Evolutionary conservation across 495 filamentous ascomycete genomes (phyloP), one percentile per base, ranked within the genome.

Genomic region (Opeltia flavorubescens): DNA sequence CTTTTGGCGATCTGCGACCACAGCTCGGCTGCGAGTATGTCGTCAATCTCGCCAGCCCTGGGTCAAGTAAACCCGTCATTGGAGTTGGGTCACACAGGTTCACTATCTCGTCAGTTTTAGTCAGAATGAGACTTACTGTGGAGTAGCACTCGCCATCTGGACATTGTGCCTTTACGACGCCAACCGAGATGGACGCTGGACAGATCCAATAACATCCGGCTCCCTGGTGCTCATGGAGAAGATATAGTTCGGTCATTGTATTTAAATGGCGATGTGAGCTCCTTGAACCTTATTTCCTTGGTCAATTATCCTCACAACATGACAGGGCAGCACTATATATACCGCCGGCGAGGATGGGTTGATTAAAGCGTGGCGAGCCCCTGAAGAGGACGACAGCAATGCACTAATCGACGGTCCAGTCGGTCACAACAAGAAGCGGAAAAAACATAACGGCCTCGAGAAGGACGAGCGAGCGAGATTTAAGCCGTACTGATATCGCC

Each of bases 161-260:
- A 83, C 62, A 54, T 89, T 47, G 62, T 87, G 23, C 78, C 81
- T 48, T 60, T 89, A 15, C 62, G 69, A 15, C 75, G 72, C 26
- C 64, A 55, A 1, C 63, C 70, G 5, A 57, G 66, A 6, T 93
- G 84, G 81, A 62, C 58, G 6, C 66, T 85, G 43, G 75, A 80
- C 55, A 62, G 63, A n/a, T 71, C 72, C 15, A 70, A 68, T 17
- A 70, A 74, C 15, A 75, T 86, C 49, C 76, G 75, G 9, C 62
- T 94, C 21, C 71, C 72, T 1, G 85, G 82, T 21, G 88, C 78
- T 4, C 89, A 95, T 63, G 84, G 84, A 1, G 78, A 79, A 21
- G 89, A 96, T 54, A 73, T 95, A 42, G 79, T 93, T 18, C 74
- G 89, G 39, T 81, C 84, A 30, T 76, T 94, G 36, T 81, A 75